phyloP scores from a whole-genome alignment of 2,329 filamentous ascomycete genomes.

The Claviceps fusiformis region DNA sequence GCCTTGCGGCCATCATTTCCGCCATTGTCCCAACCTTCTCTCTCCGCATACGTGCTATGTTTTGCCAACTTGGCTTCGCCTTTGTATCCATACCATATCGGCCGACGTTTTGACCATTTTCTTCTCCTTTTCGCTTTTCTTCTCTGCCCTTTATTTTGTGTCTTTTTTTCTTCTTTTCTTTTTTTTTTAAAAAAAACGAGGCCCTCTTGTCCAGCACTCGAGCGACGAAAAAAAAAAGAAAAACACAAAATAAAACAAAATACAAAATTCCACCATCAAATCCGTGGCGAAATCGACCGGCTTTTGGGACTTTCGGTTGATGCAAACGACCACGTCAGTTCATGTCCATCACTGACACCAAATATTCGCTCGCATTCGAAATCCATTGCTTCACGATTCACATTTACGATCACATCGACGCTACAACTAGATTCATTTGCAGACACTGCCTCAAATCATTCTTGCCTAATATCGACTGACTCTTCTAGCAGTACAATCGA shows the following conservation, averaged over 20 bases:
- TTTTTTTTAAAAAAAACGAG: neutral
- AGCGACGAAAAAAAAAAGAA: neutral
- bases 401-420: neutral
- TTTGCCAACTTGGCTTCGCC: neutral
- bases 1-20: neutral
- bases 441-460: neutral
- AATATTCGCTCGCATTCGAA: neutral
- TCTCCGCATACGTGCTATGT: neutral
- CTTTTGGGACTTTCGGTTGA: neutral
- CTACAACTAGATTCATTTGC: neutral
- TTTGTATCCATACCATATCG: neutral
- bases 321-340: neutral
- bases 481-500: neutral
- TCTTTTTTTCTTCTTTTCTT: neutral
- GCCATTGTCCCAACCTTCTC: neutral
- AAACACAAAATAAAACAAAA: neutral
- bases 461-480: constrained; percentile 1
- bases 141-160: neutral
- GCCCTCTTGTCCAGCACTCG: neutral
- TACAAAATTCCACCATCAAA: neutral
- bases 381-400: neutral
- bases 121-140: neutral
- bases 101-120: neutral
- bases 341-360: neutral
- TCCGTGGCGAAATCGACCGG: neutral